Evolutionary conservation across 2,329 filamentous ascomycete genomes (phyloP).

Genomic region (Laburnicola sp.): DNA sequence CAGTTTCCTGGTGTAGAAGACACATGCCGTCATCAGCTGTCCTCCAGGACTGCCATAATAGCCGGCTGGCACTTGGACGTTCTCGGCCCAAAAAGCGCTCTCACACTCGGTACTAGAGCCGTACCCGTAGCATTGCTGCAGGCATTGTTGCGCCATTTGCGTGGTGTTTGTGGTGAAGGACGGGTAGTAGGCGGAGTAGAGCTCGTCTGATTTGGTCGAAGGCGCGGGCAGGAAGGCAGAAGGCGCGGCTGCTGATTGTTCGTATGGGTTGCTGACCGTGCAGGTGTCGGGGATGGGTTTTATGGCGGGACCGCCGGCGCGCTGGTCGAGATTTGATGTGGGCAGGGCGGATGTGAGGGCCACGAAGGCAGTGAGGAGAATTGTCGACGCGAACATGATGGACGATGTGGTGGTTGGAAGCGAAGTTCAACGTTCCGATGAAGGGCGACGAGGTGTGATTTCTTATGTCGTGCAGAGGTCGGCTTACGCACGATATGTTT

Average conservation of each 20-base stretch:
- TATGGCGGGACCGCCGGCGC: slow-evolving; percentile 43
- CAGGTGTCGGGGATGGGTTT: slow-evolving; percentile 43
- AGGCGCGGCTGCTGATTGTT: slow-evolving; percentile 21
- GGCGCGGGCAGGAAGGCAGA: slow-evolving; percentile 31
- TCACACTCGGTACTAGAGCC: slow-evolving; percentile 42
- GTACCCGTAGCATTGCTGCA: slow-evolving; percentile 48
- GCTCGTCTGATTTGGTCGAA: slow-evolving; percentile 21
- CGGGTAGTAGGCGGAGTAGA: slow-evolving; percentile 42
- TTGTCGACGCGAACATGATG: slow-evolving; percentile 8
- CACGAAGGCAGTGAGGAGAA: slow-evolving; percentile 3
- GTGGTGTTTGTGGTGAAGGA: slow-evolving; percentile 31
- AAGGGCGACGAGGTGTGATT: too few relatives aligned
- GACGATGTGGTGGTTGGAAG: background rate
- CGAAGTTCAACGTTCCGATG: background rate
- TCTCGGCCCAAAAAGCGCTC: slow-evolving; percentile 42
- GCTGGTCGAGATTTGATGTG: slow-evolving; percentile 7
- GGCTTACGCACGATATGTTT: background rate
- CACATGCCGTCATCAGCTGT: slow-evolving; percentile 37
- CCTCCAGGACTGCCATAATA: slow-evolving; percentile 41
- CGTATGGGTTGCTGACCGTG: slow-evolving; percentile 34
- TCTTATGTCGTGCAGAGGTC: background rate
- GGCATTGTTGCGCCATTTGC: slow-evolving; percentile 38
- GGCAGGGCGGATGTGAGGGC: slow-evolving; percentile 9
- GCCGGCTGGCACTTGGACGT: slow-evolving; percentile 41
- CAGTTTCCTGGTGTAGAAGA: slow-evolving; percentile 40